phyloP scores from a whole-genome alignment of 768 basidiomycete genomes.

The Tephrocybe sp. region DNA sequence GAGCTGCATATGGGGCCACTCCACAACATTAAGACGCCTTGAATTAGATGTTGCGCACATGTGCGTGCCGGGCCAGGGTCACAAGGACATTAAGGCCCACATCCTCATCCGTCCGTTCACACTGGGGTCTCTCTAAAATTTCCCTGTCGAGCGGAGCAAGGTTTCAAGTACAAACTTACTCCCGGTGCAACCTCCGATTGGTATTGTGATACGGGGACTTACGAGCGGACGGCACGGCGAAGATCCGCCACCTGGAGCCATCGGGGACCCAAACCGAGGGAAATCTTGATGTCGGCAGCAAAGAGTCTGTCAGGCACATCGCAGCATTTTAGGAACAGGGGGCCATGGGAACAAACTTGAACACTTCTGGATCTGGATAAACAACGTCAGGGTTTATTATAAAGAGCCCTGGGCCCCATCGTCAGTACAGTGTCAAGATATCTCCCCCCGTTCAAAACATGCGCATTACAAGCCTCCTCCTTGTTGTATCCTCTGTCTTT shows the following conservation, averaged over 20 bases:
- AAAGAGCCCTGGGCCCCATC: conserved; percentile 17
- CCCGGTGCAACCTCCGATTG: too few relatives aligned
- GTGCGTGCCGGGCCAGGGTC: not conserved
- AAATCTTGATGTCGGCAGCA: conserved; percentile 8
- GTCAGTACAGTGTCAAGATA: conserved; percentile 8
- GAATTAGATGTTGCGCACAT: not conserved
- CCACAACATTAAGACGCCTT: too few relatives aligned
- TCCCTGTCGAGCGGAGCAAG: too few relatives aligned
- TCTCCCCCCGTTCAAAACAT: conserved; percentile 22
- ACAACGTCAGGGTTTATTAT: conserved; percentile 16
- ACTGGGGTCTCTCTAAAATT: too few relatives aligned
- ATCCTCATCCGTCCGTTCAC: too few relatives aligned
- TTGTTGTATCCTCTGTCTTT: conserved; percentile 24
- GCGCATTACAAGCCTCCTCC: conserved; percentile 26
- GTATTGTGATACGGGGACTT: not conserved
- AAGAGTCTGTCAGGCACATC: conserved; percentile 13
- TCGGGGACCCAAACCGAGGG: not conserved
- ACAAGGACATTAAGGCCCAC: not conserved
- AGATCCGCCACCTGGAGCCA: not conserved
- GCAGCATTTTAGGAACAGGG: conserved; percentile 17
- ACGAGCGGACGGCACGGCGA: not conserved
- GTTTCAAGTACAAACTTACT: too few relatives aligned
- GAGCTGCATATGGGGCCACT: too few relatives aligned
- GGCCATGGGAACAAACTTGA: conserved; percentile 17
- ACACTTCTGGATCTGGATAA: conserved; percentile 24